phyloP scores from a whole-genome alignment of 257 asterid genomes.

The Capsicum chinense region DNA sequence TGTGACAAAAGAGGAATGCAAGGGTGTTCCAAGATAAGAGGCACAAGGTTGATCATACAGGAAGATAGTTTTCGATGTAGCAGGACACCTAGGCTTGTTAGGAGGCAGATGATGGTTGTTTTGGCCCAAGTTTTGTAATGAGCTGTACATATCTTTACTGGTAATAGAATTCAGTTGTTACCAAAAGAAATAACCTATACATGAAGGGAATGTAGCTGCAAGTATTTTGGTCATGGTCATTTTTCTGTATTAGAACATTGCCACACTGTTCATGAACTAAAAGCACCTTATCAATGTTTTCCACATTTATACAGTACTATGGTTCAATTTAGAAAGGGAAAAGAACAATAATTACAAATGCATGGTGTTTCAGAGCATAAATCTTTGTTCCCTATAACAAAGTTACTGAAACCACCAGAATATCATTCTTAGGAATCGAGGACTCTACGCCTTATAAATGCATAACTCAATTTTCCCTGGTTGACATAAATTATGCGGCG shows the following conservation, averaged over 20 bases:
- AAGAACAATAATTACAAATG: background rate
- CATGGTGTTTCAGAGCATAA: background rate
- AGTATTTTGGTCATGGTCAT: too few relatives aligned
- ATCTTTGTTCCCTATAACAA: background rate
- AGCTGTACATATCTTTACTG: too few relatives aligned
- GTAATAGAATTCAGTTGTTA: too few relatives aligned
- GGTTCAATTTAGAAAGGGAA: background rate
- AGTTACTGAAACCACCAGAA: background rate
- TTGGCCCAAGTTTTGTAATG: too few relatives aligned
- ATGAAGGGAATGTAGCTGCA: too few relatives aligned
- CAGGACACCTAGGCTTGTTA: too few relatives aligned
- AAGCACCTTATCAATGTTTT: background rate
- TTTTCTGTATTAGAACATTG: background rate
- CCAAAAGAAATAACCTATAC: too few relatives aligned
- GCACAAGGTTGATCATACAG: too few relatives aligned
- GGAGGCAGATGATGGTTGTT: too few relatives aligned
- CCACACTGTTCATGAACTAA: background rate
- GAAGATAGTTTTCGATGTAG: too few relatives aligned
- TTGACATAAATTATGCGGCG: background rate
- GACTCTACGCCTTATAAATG: background rate
- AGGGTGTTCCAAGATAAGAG: too few relatives aligned
- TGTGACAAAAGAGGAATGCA: too few relatives aligned
- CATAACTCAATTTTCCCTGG: background rate
- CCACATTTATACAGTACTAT: background rate
- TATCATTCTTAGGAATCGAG: background rate